Conservation (phyloP, 331 rosid genomes). For the Stylosanthes scabra region DNA sequence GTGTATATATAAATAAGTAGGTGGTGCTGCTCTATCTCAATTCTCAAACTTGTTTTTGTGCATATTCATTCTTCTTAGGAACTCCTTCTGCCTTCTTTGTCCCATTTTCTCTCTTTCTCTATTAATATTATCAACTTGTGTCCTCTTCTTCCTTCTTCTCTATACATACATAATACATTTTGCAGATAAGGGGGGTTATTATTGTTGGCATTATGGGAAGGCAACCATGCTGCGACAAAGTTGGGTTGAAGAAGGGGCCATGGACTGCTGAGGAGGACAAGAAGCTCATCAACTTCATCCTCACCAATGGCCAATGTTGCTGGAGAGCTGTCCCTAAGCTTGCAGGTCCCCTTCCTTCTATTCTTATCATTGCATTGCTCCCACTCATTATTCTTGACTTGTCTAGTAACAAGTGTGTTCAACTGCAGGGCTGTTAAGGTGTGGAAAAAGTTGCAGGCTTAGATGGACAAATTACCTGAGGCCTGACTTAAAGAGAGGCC, state of each 20-base stretch:
- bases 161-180: too few relatives aligned
- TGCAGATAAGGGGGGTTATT: slow-evolving; percentile 4
- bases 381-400: too few relatives aligned
- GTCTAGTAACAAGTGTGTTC: too few relatives aligned
- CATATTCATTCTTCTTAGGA: slow-evolving; percentile 36
- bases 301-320: slow-evolving; percentile 85
- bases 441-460: slow-evolving; percentile 89
- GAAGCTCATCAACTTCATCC: slow-evolving; percentile 82
- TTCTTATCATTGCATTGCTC: too few relatives aligned
- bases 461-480: slow-evolving; percentile 87
- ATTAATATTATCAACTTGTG: neutral
- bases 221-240: slow-evolving; percentile 95
- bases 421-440: slow-evolving; percentile 73
- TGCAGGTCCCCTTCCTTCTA: slow-evolving; percentile 56
- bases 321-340: slow-evolving; percentile 96
- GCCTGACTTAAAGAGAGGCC: slow-evolving; percentile 91
- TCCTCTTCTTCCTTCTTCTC: neutral
- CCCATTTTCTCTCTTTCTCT: slow-evolving; percentile 13
- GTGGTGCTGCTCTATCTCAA: slow-evolving; percentile 50
- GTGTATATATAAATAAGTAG: slow-evolving; percentile 53
- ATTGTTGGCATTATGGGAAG: slow-evolving; percentile 75
- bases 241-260: slow-evolving; percentile 93
- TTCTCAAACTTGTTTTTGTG: slow-evolving; percentile 35
- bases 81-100: slow-evolving; percentile 1
- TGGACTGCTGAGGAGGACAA: slow-evolving; percentile 89